Evolutionary conservation across 2,329 filamentous ascomycete genomes (phyloP).

Genomic region (Trichoderma sp.): DNA sequence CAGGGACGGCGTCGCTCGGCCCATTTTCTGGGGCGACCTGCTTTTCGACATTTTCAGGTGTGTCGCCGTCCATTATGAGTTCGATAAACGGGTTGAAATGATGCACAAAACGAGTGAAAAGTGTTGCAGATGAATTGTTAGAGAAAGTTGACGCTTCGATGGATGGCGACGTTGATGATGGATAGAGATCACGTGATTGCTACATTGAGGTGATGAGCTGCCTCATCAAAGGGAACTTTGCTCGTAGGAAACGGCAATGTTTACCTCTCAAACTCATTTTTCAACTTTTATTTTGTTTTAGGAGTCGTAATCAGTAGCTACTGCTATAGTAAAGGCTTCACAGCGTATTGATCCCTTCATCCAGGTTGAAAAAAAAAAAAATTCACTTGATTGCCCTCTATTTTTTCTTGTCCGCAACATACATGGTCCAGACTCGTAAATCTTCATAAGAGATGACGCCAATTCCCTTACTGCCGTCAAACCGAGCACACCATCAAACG

Average conservation of each 20-base stretch:
- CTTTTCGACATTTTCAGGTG: slow-evolving; percentile 42
- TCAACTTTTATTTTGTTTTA: not conserved
- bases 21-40: slow-evolving; percentile 37
- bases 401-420: slow-evolving; percentile 29
- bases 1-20: slow-evolving; percentile 36
- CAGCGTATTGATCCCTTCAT: not conserved
- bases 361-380: slow-evolving; percentile 1
- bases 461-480: slow-evolving; percentile 35
- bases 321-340: not conserved
- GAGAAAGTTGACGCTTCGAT: slow-evolving; percentile 2
- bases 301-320: not conserved
- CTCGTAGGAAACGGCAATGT: no score
- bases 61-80: slow-evolving; percentile 43
- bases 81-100: not conserved
- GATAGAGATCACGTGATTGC: slow-evolving; percentile 12
- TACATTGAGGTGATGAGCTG: not conserved
- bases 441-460: slow-evolving; percentile 37
- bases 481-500: slow-evolving; percentile 38
- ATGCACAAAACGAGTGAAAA: not conserved
- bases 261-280: not conserved
- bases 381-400: slow-evolving; percentile 34
- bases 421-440: slow-evolving; percentile 33
- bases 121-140: not conserved
- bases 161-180: slow-evolving; percentile 14
- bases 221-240: not conserved